Evolutionary conservation across 208 protist genomes (phyloP), one percentile per base, ranked within the genome.

Genomic region (Kentomonas sorsogonicus): DNA sequence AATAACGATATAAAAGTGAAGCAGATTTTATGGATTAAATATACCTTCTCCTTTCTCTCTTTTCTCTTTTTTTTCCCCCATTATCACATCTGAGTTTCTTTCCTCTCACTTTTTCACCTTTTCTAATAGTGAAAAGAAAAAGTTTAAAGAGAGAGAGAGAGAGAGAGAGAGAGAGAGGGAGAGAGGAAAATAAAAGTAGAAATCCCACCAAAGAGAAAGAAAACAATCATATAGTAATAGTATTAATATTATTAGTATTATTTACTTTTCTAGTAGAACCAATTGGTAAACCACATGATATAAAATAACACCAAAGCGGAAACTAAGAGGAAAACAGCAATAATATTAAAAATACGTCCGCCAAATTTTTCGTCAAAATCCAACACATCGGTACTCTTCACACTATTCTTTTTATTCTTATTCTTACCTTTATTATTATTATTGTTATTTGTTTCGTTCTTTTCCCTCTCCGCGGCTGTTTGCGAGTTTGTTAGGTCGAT

Each of bases 281-380:
- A 51, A 47, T 74, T 39, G 16, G 68, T 74, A 38, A 69, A 66
- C 68, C 55, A 74, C 36, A 69, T 38, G 7, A 58, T 40, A 38
- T 74, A 74, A 43, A 74, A 54, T 15, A 55, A 29, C 15, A 56
- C 16, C 13, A 71, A 26, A 4, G 65, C 58, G 13, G 26, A 40
- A 2, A 39, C 18, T 3, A 71, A 39, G 9, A 63, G 25, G n/a
- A 23, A 18, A 1, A 54, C 44, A 16, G 41, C 53, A 13, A 53
- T 18, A 59, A 66, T 46, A 25, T 71, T 71, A 38, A 62, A 66
- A 13, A 48, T 27, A 26, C 51, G 30, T 3, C 51, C 53, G 30
- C 56, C 65, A 41, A 57, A 71, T 23, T 52, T 52, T 27, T 59
- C 52, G 23, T 65, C 65, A 47, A 65, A 71, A 30, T 71, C 65